These are phyloP conservation scores for Fraxinus greggii DNA, from an alignment of 305 asterid genomes.

Conservation along the genomic window DNA sequence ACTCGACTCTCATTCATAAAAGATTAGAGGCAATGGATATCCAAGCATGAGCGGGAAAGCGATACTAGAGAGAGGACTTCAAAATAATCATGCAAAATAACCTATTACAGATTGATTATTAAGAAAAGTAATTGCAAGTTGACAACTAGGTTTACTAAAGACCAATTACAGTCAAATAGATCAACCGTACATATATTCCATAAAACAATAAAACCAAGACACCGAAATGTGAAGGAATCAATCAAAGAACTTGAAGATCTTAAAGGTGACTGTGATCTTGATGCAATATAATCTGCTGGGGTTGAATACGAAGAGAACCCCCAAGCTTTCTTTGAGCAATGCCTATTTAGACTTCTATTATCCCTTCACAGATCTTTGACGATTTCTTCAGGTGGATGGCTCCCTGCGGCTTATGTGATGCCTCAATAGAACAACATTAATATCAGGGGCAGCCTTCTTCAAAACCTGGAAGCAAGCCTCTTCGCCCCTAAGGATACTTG, in stretches of 20 bases:
- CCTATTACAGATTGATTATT: background rate
- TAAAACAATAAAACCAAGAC: background rate
- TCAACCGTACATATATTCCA: background rate
- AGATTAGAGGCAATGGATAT: background rate
- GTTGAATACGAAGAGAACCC: slow-evolving; percentile 27
- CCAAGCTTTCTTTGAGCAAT: slow-evolving; percentile 21
- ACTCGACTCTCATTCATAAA: background rate
- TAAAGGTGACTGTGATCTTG: slow-evolving; percentile 30
- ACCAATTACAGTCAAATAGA: background rate
- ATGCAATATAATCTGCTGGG: slow-evolving; percentile 30
- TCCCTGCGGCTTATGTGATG: slow-evolving; percentile 23
- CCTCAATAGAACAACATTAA: slow-evolving; percentile 14
- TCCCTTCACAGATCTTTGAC: slow-evolving; percentile 19
- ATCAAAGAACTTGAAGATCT: slow-evolving; percentile 18
- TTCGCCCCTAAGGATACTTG: slow-evolving; percentile 29
- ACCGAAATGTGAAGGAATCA: slow-evolving; percentile 4
- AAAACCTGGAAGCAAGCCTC: slow-evolving; percentile 22
- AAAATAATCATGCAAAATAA: background rate
- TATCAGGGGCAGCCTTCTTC: slow-evolving; percentile 21
- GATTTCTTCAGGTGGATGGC: slow-evolving; percentile 23
- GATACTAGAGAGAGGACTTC: background rate
- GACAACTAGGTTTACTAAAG: background rate
- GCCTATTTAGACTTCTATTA: slow-evolving; percentile 14
- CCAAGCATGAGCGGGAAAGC: background rate
- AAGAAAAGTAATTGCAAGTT: background rate